Conservation (phyloP, 257 asterid species). For the Solanum sitiens region DNA sequence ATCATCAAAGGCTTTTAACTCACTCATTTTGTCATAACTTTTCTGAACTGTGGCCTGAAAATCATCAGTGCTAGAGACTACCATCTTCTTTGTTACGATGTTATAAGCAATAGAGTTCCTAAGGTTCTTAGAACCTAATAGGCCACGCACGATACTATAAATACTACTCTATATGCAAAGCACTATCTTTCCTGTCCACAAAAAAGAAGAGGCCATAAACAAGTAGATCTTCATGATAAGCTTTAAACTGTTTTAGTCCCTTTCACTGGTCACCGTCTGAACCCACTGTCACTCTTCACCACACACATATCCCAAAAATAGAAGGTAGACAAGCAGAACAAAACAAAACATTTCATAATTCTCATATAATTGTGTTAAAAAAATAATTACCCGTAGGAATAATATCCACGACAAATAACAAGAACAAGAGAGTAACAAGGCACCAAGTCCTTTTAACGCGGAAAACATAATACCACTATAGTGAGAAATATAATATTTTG, state of each 20-base stretch:
- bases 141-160: no score
- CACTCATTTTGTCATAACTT: neutral
- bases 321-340: neutral
- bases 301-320: neutral
- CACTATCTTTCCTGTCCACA: neutral
- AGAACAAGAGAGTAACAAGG: neutral
- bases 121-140: neutral
- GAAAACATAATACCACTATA: no score
- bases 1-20: neutral
- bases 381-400: neutral
- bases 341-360: neutral
- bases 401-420: neutral
- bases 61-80: neutral
- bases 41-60: neutral
- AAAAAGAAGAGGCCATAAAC: neutral
- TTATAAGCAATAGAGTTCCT: neutral
- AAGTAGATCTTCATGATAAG: neutral
- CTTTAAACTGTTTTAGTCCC: neutral
- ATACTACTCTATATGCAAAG: no score
- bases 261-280: neutral
- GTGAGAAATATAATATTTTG: neutral
- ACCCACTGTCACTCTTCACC: neutral
- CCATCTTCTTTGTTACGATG: neutral
- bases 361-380: neutral
- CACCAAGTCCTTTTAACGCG: no score